Evolutionary conservation across 495 filamentous ascomycete species (phyloP), one percentile per base, ranked within the genome.

Genomic region (Aspergillus avenaceus): DNA sequence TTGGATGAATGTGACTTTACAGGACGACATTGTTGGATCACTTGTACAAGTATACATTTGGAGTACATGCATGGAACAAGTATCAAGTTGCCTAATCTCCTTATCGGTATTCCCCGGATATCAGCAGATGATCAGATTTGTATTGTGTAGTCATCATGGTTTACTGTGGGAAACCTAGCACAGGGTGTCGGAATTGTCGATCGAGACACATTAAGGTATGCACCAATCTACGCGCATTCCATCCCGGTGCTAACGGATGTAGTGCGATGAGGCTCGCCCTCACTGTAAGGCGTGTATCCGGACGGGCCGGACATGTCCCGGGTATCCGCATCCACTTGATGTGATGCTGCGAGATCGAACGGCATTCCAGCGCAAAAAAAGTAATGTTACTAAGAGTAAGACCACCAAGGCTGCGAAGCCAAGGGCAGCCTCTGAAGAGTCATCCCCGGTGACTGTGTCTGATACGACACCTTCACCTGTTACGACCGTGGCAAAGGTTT

Each of bases 151-250:
- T 46, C 23, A 50, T 7, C 11, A 88, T 87, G 84, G 84, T 87
- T n/a, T 86, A 87, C 62, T 78, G 78, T 59, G 84, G 85, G 25
- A 87, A 85, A 55, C 84, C 83, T 55, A 86, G 83, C 53, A 82
- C 82, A 56, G 82, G 83, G 34, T 87, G 85, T 62, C 78, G 78
- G 46, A 83, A 76, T 49, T 88, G 85, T 63, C 77, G 84, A 50
- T 75, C 74, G 26, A 71, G 83, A 53, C 79, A 77, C 63, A 86
- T 86, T 54, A 86, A 86, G 75, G 64, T 67, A 54, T 5, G 18
- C 16, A 13, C n/a, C n/a, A n/a, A n/a, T n/a, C n/a, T n/a, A n/a
- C n/a, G n/a, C n/a, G n/a, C n/a, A n/a, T n/a, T n/a, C n/a, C n/a
- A n/a, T n/a, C n/a, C n/a, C n/a, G n/a, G 6, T 5, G 7, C 24